Base-by-base conservation (phyloP, 2,329 filamentous ascomycete species). In the Pestalotiopsis fici region DNA sequence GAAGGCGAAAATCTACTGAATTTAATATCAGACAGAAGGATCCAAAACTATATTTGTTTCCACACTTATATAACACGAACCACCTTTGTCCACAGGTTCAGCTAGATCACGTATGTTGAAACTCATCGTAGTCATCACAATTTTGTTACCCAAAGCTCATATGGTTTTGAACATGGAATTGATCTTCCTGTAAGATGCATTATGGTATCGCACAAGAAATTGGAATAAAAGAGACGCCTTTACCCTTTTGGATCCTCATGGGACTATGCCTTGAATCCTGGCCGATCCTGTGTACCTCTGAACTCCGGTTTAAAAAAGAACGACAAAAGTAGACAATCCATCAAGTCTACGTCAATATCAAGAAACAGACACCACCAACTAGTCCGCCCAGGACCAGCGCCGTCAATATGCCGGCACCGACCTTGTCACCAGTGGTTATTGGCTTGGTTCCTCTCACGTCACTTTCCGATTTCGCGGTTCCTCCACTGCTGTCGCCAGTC, bases 401-500 rank as follows among this genome's bases (percentile, higher is more conserved):
- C 15, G 82, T 84, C 56, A 83, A 47, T 65, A 84, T 78, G 0
- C 77, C 78, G 4, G 82, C 82, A 0, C 82, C 82, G 2, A 77
- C 80, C 65, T 74, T 78, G 69, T 83, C 82, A 13, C 59, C 78
- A n/a, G 75, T 77, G 0, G 77, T 80, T 11, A 79, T 72, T 2
- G 73, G 57, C 5, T 64, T 65, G 1, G 76, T 67, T 7, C 78
- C 74, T 4, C 68, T 73, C 18, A 68, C 72, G 43, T 72, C 73
- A 15, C 77, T 72, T 27, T 73, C 66, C 54, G 67, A 74, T 76
- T 1, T 72, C 2, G 82, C 79, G 64, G 86, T 77, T 23, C 83
- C 82, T 66, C 73, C 71, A 31, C 77, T 81, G 11, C 80, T 84
- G 63, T 84, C 85, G 37, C 86, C 86, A 13, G 79, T 84, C 2